These are phyloP conservation scores for Phalaenopsis equestris DNA, from an alignment of 106 monocot species.

Conservation along the genomic window DNA sequence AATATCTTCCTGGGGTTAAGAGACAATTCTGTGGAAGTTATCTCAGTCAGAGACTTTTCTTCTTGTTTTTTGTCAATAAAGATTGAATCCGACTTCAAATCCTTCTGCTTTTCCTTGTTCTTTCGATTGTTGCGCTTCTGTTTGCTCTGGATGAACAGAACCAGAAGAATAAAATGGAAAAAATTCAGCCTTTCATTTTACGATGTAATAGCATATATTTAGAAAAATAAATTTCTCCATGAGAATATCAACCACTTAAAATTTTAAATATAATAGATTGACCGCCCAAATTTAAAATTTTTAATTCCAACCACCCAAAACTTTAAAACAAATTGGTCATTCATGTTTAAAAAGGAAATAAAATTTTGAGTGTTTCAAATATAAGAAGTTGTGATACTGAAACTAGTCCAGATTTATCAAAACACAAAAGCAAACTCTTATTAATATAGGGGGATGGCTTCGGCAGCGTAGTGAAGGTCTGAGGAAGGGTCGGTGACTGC, in stretches of 20 bases:
- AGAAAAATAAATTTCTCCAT: neutral
- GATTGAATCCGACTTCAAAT: constrained; percentile 41
- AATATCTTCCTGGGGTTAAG: constrained; percentile 12
- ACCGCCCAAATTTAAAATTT: too few relatives aligned
- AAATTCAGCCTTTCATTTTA: neutral
- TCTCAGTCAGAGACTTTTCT: constrained; percentile 27
- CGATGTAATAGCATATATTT: neutral
- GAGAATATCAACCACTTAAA: neutral
- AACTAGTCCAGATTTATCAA: too few relatives aligned
- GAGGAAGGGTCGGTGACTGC: too few relatives aligned
- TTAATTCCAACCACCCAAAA: too few relatives aligned
- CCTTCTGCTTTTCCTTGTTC: constrained; percentile 64
- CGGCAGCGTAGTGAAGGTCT: too few relatives aligned
- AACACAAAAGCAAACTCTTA: too few relatives aligned
- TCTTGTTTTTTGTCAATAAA: constrained; percentile 22
- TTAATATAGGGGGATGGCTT: too few relatives aligned
- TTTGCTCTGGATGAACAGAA: constrained; percentile 33
- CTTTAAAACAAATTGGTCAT: too few relatives aligned
- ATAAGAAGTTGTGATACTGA: too few relatives aligned
- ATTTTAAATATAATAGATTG: too few relatives aligned
- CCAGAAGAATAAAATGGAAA: neutral
- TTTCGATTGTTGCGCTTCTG: constrained; percentile 62
- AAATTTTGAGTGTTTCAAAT: too few relatives aligned
- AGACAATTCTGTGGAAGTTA: constrained; percentile 22
- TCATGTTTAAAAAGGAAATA: too few relatives aligned